Percentiles rank a stretch among this genome's conserved stretches.
Evolutionary conservation across 2,329 filamentous ascomycete genomes (phyloP).

Genomic region (Aureobasidium sp.): DNA sequence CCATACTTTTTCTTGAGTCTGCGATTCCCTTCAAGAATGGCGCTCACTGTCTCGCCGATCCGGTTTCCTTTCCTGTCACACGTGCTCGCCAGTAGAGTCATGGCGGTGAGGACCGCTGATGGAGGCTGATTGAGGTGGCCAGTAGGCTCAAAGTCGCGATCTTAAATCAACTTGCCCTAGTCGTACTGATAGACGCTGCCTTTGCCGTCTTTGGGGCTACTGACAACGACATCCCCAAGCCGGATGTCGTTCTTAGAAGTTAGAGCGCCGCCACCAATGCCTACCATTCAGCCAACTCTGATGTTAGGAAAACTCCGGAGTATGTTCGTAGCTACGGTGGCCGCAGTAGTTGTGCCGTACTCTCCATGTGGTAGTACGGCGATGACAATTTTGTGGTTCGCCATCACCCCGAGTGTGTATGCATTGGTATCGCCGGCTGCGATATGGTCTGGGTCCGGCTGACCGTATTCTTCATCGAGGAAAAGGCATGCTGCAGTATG

Average conservation of each 20-base stretch:
- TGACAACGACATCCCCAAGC: slow-evolving; percentile 24
- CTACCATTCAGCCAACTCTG: slow-evolving; percentile 20
- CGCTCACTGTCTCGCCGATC: not conserved
- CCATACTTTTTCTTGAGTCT: slow-evolving; percentile 23
- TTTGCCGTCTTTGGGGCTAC: slow-evolving; percentile 15
- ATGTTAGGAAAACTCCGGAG: slow-evolving; percentile 11
- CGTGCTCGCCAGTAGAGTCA: not conserved
- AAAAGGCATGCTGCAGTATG: not conserved
- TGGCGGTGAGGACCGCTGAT: not conserved
- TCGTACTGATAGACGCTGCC: slow-evolving; percentile 24
- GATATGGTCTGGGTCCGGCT: not conserved
- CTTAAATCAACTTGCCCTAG: slow-evolving; percentile 17
- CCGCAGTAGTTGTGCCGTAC: slow-evolving; percentile 19
- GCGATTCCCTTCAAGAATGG: slow-evolving; percentile 21
- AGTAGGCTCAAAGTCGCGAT: not conserved
- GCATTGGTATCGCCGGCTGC: slow-evolving; percentile 18
- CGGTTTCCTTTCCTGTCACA: not conserved
- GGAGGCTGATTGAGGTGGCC: not conserved
- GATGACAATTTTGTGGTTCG: slow-evolving; percentile 29
- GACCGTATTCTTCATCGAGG: not conserved
- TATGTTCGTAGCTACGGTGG: slow-evolving; percentile 19
- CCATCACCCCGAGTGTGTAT: slow-evolving; percentile 27
- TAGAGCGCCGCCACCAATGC: slow-evolving; percentile 21
- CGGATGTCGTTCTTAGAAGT: slow-evolving; percentile 20
- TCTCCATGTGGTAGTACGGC: slow-evolving; percentile 20